Percentiles rank a stretch among this genome's conserved stretches.
Evolutionary conservation across 2,329 filamentous ascomycete genomes (phyloP).

Genomic region (Ascomycota sp.): DNA sequence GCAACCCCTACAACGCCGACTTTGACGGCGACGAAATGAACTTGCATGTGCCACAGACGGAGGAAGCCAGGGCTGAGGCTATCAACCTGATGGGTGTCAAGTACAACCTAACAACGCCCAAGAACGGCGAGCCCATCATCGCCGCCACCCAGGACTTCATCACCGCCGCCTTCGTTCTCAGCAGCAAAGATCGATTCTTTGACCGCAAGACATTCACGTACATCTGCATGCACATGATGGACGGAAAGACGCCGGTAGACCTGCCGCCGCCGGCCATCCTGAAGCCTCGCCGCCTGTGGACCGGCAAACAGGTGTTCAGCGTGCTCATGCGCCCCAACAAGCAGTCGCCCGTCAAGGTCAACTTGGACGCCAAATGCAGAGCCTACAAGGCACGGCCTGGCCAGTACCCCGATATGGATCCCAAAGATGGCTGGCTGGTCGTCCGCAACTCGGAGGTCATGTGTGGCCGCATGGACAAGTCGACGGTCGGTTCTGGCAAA

Average conservation of each 20-base stretch:
- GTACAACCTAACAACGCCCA: conserved; percentile 91
- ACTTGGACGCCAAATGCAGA: conserved; percentile 82
- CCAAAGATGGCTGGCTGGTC: conserved; percentile 58
- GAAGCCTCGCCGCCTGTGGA: conserved; percentile 86
- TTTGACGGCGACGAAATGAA: conserved; percentile 99
- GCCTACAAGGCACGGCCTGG: conserved; percentile 48
- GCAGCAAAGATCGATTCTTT: conserved; percentile 77
- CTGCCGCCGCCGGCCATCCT: conserved; percentile 86
- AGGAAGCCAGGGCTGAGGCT: conserved; percentile 90
- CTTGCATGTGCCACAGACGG: conserved; percentile 92
- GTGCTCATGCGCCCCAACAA: conserved; percentile 77
- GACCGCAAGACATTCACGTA: conserved; percentile 89
- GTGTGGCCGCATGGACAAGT: conserved; percentile 82
- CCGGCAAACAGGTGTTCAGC: conserved; percentile 92
- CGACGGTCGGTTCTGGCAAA: conserved; percentile 73
- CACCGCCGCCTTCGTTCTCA: conserved; percentile 92
- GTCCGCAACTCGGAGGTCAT: conserved; percentile 78
- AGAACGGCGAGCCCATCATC: conserved; percentile 93
- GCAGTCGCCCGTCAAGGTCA: conserved; percentile 61
- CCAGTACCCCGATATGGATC: conserved; percentile 35
- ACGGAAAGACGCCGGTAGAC: conserved; percentile 51
- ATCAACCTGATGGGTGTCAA: conserved; percentile 94
- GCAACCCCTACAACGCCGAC: conserved; percentile 97
- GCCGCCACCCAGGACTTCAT: conserved; percentile 98
- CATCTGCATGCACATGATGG: conserved; percentile 87